These are phyloP conservation scores for Spergularia azorica DNA, from an alignment of 179 eudicot genomes.

Conservation along the genomic window DNA sequence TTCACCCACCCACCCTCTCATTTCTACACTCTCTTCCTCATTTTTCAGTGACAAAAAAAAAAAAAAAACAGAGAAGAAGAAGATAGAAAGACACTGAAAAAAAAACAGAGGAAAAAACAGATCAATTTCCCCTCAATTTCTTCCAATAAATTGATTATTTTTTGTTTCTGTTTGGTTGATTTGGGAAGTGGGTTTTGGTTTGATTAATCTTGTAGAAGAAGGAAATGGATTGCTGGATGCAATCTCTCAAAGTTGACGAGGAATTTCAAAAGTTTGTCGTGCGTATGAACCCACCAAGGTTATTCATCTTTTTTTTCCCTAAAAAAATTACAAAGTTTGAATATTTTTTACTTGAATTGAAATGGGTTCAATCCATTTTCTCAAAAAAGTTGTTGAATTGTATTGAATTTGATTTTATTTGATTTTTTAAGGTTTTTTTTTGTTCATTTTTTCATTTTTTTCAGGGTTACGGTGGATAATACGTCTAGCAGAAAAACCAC, in stretches of 20 bases:
- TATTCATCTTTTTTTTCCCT: not conserved
- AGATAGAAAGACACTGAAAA: slow-evolving; percentile 1
- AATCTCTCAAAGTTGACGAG: slow-evolving; percentile 60
- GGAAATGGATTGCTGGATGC: slow-evolving; percentile 63
- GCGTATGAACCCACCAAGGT: slow-evolving; percentile 90
- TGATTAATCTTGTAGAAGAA: not conserved
- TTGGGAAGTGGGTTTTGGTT: slow-evolving; percentile 2
- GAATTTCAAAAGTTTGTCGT: slow-evolving; percentile 80
- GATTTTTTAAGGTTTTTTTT: not conserved
- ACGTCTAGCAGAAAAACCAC: slow-evolving; percentile 59
- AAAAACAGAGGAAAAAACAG: not conserved
- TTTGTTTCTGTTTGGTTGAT: not conserved
- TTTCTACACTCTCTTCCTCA: not conserved
- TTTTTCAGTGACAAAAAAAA: not conserved
- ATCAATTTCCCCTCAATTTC: not conserved
- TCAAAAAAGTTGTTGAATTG: not conserved
- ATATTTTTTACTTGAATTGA: not conserved
- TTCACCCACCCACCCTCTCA: slow-evolving; percentile 18
- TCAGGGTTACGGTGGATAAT: slow-evolving; percentile 88
- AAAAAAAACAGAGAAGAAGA: slow-evolving; percentile 1
- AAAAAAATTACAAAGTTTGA: not conserved
- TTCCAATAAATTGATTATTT: not conserved
- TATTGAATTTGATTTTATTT: not conserved
- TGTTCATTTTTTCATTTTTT: slow-evolving; percentile 9
- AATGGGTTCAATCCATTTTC: slow-evolving; percentile 18